Evolutionary conservation across 2,329 filamentous ascomycete species (phyloP).

Genomic region (Ambrosiella beaveri): DNA sequence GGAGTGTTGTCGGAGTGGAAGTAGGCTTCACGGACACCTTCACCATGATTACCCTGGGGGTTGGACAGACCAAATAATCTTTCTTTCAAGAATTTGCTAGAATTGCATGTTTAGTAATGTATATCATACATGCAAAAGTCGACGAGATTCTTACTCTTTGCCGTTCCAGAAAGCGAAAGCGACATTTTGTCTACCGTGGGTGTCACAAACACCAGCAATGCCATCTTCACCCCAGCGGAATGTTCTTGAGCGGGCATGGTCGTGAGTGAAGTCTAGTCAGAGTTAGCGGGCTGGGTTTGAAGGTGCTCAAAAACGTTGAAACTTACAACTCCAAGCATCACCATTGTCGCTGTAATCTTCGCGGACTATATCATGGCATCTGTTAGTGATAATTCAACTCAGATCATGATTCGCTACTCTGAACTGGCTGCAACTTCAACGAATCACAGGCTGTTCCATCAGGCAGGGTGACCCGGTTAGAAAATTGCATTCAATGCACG

Average conservation of each 20-base stretch:
- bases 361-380: slow-evolving; percentile 36
- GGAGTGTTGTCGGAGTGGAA: slow-evolving; percentile 95
- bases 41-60: slow-evolving; percentile 91
- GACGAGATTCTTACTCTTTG: slow-evolving; percentile 48
- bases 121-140: background rate
- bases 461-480: background rate
- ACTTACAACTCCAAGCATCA: slow-evolving; percentile 89
- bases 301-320: background rate
- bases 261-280: slow-evolving; percentile 73
- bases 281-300: background rate
- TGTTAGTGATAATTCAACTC: background rate
- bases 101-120: background rate
- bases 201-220: slow-evolving; percentile 84
- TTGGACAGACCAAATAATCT: slow-evolving; percentile 89
- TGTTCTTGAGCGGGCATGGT: slow-evolving; percentile 71
- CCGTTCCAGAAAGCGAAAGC: slow-evolving; percentile 97
- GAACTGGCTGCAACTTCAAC: background rate
- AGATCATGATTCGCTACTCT: background rate
- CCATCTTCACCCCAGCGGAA: slow-evolving; percentile 96
- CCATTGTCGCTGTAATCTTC: slow-evolving; percentile 84
- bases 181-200: slow-evolving; percentile 80
- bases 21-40: slow-evolving; percentile 91
- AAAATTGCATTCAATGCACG: background rate
- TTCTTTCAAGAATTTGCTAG: slow-evolving; percentile 81
- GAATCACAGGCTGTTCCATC: background rate